Conservation (phyloP, 2,329 filamentous ascomycete genomes). For the Mariannaea sp. region DNA sequence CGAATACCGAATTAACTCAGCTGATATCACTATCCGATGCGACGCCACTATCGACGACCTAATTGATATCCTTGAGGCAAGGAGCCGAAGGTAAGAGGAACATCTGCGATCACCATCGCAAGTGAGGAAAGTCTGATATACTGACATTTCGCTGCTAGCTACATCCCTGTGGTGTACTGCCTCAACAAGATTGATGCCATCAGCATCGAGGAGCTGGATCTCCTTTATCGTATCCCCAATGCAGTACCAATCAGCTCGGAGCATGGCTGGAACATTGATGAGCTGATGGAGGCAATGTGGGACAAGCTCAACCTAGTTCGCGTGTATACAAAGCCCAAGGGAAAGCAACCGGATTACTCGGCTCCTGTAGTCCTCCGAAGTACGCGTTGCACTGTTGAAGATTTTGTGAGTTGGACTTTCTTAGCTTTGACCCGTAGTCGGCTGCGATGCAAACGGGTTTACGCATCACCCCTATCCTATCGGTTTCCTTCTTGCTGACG, state of each 20-base stretch:
- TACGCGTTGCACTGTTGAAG: slow-evolving; percentile 86
- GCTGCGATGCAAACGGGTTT: slow-evolving; percentile 16
- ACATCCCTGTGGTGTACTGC: slow-evolving; percentile 98
- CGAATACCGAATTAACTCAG: slow-evolving; percentile 95
- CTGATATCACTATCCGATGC: slow-evolving; percentile 96
- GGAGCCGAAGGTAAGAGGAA: slow-evolving; percentile 64
- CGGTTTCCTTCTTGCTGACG: slow-evolving; percentile 35
- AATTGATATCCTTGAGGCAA: slow-evolving; percentile 94
- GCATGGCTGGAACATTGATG: slow-evolving; percentile 97
- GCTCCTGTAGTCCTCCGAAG: slow-evolving; percentile 87
- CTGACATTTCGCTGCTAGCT: slow-evolving; percentile 56
- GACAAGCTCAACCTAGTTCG: slow-evolving; percentile 89
- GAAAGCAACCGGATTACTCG: slow-evolving; percentile 89
- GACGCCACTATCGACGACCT: slow-evolving; percentile 97
- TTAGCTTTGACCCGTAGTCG: slow-evolving; percentile 2
- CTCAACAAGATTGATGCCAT: slow-evolving; percentile 99
- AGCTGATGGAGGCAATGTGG: slow-evolving; percentile 98
- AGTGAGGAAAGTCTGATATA: slow-evolving; percentile 7
- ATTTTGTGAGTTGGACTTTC: slow-evolving; percentile 76
- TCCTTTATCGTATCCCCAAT: slow-evolving; percentile 95
- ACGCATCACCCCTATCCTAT: slow-evolving; percentile 14
- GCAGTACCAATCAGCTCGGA: slow-evolving; percentile 97
- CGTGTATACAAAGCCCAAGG: slow-evolving; percentile 98
- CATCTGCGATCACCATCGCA: not conserved
- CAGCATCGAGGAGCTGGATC: slow-evolving; percentile 94